Evolutionary conservation across 2,329 filamentous ascomycete species (phyloP), one percentile per base, ranked within the genome.

Genomic region (Penicillium sp.): DNA sequence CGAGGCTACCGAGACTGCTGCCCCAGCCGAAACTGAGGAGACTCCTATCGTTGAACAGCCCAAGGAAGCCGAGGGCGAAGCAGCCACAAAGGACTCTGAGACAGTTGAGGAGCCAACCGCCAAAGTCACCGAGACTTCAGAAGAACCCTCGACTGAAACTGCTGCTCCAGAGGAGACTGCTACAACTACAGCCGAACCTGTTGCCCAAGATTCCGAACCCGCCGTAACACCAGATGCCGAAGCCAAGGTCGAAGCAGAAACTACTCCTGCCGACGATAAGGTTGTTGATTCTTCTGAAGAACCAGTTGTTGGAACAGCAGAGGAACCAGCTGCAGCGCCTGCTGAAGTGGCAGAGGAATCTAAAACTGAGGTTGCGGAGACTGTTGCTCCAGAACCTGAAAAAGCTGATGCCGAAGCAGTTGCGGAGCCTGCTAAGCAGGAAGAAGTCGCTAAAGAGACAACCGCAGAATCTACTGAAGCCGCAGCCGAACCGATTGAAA

Each of bases 1-100:
- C 16, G 49, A 52, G 5, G 59, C 61, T 28, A 59, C 52, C 20
- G 58, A 64, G 50, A 38, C 53, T 35, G 53, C 62, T 48, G 62
- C 35, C 5, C 40, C 45, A 33, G 53, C 51, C 14, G 20, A 30
- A 38, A 26, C 49, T 8, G 53, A 35, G 4, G 54, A 56, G 30
- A 28, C 35, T 47, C 16, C 18, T 49, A 18, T 33, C 16, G 47
- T 24, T 30, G 42, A 51, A 21, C 16, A 56, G 20, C 30, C 54
- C 21, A 20, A 23, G n/a, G 30, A 42, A 38, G 30, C 30, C 5
- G 38, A 46, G 18, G 23, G n/a, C 24, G 26, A 35, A 35, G 23
- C 21, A 11, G 23, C 11, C 9, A 43, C 35, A 26, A n/a, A 47
- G 21, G 18, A 38, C 3, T n/a, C 52, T 7, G 51, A 45, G 23